phyloP scores from a whole-genome alignment of 2,329 filamentous ascomycete species.

The Ascochyta koolunga region DNA sequence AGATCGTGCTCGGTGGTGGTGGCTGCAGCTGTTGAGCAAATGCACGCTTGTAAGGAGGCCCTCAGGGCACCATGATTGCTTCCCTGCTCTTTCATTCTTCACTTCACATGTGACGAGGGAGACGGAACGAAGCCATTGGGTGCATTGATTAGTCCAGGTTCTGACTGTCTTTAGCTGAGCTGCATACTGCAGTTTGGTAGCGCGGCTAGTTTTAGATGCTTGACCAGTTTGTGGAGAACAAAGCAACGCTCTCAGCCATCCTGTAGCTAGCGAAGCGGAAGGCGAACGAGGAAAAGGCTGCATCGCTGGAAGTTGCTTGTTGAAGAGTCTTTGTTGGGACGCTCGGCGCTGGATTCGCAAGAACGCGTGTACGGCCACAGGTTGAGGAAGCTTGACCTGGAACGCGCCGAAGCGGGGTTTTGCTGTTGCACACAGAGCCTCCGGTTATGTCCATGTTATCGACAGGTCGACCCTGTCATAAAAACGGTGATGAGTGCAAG shows the following conservation, averaged over 20 bases:
- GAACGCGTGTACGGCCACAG: conserved; percentile 7
- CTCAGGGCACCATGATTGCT: background rate
- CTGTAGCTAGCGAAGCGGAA: conserved; percentile 5
- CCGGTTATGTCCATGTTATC: background rate
- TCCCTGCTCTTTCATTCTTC: background rate
- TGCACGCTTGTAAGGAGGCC: background rate
- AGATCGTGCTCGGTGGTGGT: background rate
- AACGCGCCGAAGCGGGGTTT: background rate
- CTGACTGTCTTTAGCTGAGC: conserved; percentile 11
- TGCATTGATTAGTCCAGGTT: conserved; percentile 4
- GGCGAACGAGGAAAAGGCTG: background rate
- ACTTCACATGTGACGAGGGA: background rate
- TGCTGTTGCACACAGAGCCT: background rate
- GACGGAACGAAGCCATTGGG: background rate
- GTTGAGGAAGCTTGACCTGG: background rate
- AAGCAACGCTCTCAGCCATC: background rate
- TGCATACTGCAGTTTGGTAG: conserved; percentile 8
- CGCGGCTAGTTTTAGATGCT: conserved; percentile 5
- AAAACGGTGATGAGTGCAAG: background rate
- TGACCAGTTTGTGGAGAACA: conserved; percentile 9
- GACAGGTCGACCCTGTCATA: conserved; percentile 12
- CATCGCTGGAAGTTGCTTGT: conserved; percentile 2
- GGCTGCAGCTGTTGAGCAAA: background rate
- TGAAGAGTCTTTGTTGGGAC: conserved; percentile 15
- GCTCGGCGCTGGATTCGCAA: conserved; percentile 6